Evolutionary conservation across 2,329 filamentous ascomycete genomes (phyloP).

Genomic region (Fusarium sp.): DNA sequence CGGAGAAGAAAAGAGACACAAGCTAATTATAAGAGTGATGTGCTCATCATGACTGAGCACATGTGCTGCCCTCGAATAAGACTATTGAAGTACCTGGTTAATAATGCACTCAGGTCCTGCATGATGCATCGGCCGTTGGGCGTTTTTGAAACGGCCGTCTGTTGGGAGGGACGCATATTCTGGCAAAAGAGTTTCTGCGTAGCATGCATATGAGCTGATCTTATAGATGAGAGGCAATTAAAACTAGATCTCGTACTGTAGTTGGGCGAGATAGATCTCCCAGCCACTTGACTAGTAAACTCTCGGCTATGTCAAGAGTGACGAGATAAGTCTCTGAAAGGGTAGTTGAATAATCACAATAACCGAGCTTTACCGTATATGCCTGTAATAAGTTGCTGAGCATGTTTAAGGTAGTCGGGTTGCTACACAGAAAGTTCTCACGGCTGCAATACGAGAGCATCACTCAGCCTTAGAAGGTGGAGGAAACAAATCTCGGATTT

Average conservation of each 20-base stretch:
- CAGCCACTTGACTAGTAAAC: neutral
- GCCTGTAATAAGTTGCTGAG: neutral
- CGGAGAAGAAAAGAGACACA: neutral
- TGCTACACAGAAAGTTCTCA: neutral
- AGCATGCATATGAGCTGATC: neutral
- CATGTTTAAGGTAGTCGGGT: neutral
- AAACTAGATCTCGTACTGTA: neutral
- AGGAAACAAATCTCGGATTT: neutral
- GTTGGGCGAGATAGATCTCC: neutral
- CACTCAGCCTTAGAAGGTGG: neutral
- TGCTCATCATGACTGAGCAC: slow-evolving; percentile 2
- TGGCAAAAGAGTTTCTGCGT: neutral
- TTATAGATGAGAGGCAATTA: neutral
- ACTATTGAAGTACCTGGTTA: neutral
- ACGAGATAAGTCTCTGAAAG: neutral
- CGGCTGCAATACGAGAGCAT: neutral
- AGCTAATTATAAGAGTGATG: neutral
- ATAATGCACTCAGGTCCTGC: neutral
- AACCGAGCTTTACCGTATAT: neutral
- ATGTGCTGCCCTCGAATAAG: neutral
- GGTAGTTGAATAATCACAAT: neutral
- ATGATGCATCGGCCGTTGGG: neutral
- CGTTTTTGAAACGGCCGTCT: neutral
- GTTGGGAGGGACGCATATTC: neutral
- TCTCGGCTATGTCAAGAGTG: neutral